A percentile compares a stretch with the other conserved stretches of the same genome.
These are phyloP conservation scores for Kluyveromyces siamensis DNA, from an alignment of 805 yeast genomes.

Conservation along the genomic window DNA sequence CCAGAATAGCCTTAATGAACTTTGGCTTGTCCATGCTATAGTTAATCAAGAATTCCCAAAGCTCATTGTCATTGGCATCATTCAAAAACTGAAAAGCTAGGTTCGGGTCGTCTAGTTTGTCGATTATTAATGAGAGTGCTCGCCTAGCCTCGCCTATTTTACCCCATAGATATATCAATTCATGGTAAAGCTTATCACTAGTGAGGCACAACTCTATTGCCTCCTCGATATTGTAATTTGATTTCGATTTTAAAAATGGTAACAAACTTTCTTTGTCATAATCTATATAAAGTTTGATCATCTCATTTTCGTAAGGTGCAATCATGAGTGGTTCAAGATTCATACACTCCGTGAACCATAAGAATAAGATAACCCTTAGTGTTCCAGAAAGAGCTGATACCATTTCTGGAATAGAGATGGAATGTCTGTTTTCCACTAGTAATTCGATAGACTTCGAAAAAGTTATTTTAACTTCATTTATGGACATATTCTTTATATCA, in stretches of 20 bases:
- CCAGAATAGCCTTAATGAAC: constrained; percentile 69
- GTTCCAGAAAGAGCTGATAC: constrained; percentile 37
- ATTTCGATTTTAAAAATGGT: constrained; percentile 50
- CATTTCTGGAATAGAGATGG: constrained; percentile 46
- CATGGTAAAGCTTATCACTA: constrained; percentile 42
- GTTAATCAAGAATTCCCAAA: constrained; percentile 70
- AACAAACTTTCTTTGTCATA: constrained; percentile 47
- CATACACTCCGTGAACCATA: constrained; percentile 56
- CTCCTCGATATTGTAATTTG: constrained; percentile 54
- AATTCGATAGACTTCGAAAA: constrained; percentile 41
- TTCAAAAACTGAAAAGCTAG: constrained; percentile 75
- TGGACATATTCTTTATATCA: constrained; percentile 34
- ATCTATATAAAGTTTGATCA: constrained; percentile 55
- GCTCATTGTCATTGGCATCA: constrained; percentile 57
- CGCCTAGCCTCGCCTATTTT: constrained; percentile 69
- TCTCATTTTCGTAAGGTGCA: constrained; percentile 53
- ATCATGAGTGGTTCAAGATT: constrained; percentile 46
- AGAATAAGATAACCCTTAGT: constrained; percentile 45
- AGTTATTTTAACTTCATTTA: constrained; percentile 32
- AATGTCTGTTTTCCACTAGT: constrained; percentile 56
- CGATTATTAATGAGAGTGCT: constrained; percentile 71
- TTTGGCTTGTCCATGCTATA: constrained; percentile 63
- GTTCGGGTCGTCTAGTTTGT: constrained; percentile 67
- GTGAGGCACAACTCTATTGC: constrained; percentile 59
- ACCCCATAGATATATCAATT: constrained; percentile 74